phyloP scores from a whole-genome alignment of 225 moss, liverwort and hornwort genomes.

The Anthoceros angustus region DNA sequence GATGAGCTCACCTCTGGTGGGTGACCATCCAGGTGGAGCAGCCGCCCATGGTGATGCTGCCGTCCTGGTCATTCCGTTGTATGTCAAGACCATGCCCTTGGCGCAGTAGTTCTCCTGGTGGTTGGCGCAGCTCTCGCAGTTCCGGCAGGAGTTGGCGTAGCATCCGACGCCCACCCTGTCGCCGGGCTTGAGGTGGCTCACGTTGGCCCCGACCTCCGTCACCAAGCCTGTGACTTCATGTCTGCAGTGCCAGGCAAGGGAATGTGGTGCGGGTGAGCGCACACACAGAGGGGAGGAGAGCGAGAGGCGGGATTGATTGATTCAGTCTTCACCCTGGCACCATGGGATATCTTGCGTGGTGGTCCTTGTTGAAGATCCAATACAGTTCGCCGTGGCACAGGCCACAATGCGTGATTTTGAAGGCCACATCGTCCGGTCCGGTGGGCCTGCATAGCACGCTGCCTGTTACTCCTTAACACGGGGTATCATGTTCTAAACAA shows the following conservation, averaged over 20 bases:
- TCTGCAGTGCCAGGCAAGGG: constrained; percentile 15
- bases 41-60: constrained; percentile 44
- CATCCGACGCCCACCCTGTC: constrained; percentile 49
- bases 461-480: background rate
- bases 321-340: constrained; percentile 38
- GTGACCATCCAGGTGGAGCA: constrained; percentile 46
- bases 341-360: constrained; percentile 37
- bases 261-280: no score
- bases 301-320: no score
- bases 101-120: constrained; percentile 24
- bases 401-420: constrained; percentile 43
- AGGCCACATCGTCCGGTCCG: constrained; percentile 40
- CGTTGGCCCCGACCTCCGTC: constrained; percentile 48
- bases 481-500: background rate
- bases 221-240: constrained; percentile 59
- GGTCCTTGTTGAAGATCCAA: constrained; percentile 26
- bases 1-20: constrained; percentile 23
- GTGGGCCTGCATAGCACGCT: constrained; percentile 22
- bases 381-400: constrained; percentile 49
- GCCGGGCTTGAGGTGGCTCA: constrained; percentile 42
- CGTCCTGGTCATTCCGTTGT: constrained; percentile 32
- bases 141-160: constrained; percentile 23
- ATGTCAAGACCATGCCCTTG: constrained; percentile 20
- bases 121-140: constrained; percentile 31
- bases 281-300: no score